These are phyloP conservation scores for Metschnikowia picachoensis DNA, from an alignment of 805 yeast genomes.

Conservation along the genomic window DNA sequence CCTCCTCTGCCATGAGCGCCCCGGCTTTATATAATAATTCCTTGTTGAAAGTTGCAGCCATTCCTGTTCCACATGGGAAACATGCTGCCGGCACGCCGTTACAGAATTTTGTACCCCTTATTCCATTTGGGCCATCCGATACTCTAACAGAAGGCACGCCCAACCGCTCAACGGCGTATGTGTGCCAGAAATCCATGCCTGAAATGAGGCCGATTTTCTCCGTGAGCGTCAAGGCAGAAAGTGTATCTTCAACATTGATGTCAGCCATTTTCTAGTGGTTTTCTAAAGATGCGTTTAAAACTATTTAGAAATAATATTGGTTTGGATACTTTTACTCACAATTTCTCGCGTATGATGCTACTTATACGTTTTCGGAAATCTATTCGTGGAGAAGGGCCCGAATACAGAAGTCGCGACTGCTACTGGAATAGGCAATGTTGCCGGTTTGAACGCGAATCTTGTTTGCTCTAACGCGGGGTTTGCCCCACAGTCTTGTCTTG, in stretches of 20 bases:
- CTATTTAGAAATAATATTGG: not conserved
- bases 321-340: not conserved
- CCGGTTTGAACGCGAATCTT: not conserved
- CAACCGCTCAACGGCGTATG: conserved; percentile 35
- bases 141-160: conserved; percentile 46
- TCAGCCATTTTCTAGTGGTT: conserved; percentile 9
- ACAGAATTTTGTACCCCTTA: conserved; percentile 29
- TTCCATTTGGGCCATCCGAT: conserved; percentile 34
- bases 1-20: conserved; percentile 30
- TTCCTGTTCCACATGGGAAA: conserved; percentile 34
- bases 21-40: conserved; percentile 27
- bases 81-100: conserved; percentile 29
- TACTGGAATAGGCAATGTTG: not conserved
- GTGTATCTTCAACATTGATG: conserved; percentile 23
- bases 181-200: conserved; percentile 52
- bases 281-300: no score
- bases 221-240: conserved; percentile 22
- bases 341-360: no score
- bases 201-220: conserved; percentile 31
- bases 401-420: conserved; percentile 3
- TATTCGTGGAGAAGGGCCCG: not conserved
- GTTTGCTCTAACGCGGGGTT: no score
- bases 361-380: not conserved
- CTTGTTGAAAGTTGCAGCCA: conserved; percentile 31
- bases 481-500: no score